phyloP scores from a whole-genome alignment of 83 land plant species.

The Larix sibirica region DNA sequence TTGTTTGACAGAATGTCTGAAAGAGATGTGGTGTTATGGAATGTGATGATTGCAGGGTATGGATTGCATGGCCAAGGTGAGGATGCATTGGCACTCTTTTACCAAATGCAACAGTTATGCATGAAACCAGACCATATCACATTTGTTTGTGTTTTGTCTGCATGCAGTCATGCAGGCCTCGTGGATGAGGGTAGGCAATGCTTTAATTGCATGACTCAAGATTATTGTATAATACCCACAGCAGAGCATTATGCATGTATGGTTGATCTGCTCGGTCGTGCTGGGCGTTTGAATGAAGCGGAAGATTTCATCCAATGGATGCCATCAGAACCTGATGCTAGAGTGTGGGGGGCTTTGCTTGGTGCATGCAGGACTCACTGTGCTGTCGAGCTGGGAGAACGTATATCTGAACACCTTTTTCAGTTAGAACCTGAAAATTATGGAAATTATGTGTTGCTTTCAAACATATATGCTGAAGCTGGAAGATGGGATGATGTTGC shows the following conservation, averaged over 20 bases:
- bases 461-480: constrained; percentile 16
- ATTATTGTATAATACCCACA: constrained; percentile 2
- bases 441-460: constrained; percentile 8
- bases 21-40: neutral
- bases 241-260: constrained; percentile 13
- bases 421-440: constrained; percentile 13
- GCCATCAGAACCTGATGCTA: constrained; percentile 9
- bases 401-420: neutral
- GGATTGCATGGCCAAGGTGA: neutral
- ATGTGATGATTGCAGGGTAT: neutral
- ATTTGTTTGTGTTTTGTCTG: neutral
- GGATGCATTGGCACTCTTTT: neutral
- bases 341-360: constrained; percentile 10
- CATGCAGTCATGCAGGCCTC: constrained; percentile 18
- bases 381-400: neutral
- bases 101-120: neutral
- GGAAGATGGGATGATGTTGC: constrained; percentile 21
- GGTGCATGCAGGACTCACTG: constrained; percentile 16
- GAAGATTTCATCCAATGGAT: neutral
- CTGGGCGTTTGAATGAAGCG: constrained; percentile 17
- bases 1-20: neutral
- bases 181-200: neutral
- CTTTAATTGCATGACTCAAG: constrained; percentile 9
- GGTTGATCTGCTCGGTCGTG: constrained; percentile 10
- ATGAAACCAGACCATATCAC: neutral